Evolutionary conservation across 1,284 basidiomycete genomes (phyloP).

Genomic region (Trichosporon asahii): DNA sequence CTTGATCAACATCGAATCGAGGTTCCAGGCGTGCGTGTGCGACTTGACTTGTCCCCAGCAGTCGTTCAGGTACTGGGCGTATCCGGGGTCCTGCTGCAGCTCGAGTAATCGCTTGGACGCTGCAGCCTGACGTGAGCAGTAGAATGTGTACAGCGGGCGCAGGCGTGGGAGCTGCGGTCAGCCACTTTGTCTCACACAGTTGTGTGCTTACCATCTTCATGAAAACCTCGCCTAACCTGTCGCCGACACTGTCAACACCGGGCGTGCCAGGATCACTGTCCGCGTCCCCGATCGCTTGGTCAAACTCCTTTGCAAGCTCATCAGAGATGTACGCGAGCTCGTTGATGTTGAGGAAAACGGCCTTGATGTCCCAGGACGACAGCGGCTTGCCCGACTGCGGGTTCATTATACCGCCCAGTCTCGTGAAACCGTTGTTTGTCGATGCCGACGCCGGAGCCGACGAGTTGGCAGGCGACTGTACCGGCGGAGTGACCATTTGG

Average conservation of each 20-base stretch:
- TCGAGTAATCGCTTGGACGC: conserved; percentile 66
- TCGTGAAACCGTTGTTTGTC: conserved; percentile 4
- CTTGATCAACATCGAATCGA: conserved; percentile 79
- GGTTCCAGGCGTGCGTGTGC: conserved; percentile 87
- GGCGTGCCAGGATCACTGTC: conserved; percentile 54
- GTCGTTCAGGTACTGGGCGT: conserved; percentile 63
- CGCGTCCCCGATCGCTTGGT: conserved; percentile 45
- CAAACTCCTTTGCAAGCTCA: conserved; percentile 56
- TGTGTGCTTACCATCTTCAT: conserved; percentile 61
- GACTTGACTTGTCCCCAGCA: conserved; percentile 66
- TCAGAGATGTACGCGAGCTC: conserved; percentile 71
- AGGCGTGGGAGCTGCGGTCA: conserved; percentile 65
- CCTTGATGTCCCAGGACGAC: conserved; percentile 65
- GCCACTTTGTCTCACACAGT: background rate
- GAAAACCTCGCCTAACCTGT: conserved; percentile 75
- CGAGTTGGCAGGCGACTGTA: background rate
- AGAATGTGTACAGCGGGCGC: conserved; percentile 73
- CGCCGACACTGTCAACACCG: conserved; percentile 57
- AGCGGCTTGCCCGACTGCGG: conserved; percentile 57
- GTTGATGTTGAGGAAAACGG: conserved; percentile 75
- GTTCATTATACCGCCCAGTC: background rate
- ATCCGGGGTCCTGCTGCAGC: conserved; percentile 39
- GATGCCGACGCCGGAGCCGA: background rate
- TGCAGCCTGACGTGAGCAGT: conserved; percentile 79
- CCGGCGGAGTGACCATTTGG: background rate